phyloP scores from a whole-genome alignment of 345 rosid genomes.

The Kernera saxatilis region DNA sequence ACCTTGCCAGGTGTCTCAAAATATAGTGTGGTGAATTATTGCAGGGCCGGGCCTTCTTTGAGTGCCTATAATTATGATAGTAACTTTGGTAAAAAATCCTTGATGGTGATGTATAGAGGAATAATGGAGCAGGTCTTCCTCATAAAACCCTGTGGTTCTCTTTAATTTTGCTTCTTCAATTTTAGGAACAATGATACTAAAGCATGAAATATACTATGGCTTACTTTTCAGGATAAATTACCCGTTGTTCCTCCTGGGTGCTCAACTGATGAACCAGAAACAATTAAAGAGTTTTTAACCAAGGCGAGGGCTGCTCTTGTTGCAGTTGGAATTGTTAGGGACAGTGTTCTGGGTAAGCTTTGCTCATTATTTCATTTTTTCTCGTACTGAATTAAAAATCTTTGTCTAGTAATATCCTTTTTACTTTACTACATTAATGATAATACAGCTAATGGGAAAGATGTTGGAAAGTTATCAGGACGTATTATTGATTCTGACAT shows the following conservation, averaged over 20 bases:
- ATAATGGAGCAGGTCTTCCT: constrained; percentile 82
- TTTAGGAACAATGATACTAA: not conserved
- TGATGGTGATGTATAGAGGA: constrained; percentile 94
- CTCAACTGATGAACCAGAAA: constrained; percentile 77
- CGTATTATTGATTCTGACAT: constrained; percentile 97
- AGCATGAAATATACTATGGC: constrained; percentile 9
- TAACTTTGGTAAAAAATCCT: constrained; percentile 82
- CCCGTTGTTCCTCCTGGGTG: constrained; percentile 98
- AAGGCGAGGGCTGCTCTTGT: constrained; percentile 97
- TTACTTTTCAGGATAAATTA: constrained; percentile 66
- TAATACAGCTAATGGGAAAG: constrained; percentile 77
- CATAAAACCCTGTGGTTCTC: not conserved
- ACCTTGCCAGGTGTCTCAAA: constrained; percentile 18
- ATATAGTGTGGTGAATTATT: constrained; percentile 20
- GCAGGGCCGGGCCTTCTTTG: constrained; percentile 94
- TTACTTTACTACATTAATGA: constrained; percentile 1
- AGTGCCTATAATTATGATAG: constrained; percentile 97
- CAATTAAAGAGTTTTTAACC: constrained; percentile 65
- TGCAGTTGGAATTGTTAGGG: constrained; percentile 97
- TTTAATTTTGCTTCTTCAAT: constrained; percentile 2
- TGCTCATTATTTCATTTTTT: not conserved
- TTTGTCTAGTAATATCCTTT: not conserved
- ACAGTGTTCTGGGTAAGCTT: constrained; percentile 64
- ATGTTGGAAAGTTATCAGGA: constrained; percentile 71
- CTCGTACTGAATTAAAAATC: not conserved